A percentile compares a stretch with the other conserved stretches of the same genome.
phyloP scores from a whole-genome alignment of 1,284 basidiomycete genomes.

The Cerrena zonata region DNA sequence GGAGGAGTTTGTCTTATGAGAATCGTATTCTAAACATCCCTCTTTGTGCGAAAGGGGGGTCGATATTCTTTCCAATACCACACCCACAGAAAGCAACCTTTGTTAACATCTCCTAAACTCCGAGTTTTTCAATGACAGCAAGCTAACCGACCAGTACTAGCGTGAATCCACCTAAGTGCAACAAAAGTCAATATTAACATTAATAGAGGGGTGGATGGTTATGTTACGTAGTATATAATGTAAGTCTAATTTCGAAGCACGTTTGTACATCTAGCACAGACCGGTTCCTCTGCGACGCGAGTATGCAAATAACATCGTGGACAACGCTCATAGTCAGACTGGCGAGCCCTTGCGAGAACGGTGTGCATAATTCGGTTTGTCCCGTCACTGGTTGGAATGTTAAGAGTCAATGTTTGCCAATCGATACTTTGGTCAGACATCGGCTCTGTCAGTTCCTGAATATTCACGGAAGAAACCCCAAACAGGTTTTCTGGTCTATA shows the following conservation, averaged over 20 bases:
- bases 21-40: too few species aligned
- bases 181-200: too few species aligned
- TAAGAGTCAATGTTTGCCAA: not conserved
- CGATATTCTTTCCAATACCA: too few species aligned
- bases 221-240: too few species aligned
- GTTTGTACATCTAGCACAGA: slow-evolving; percentile 2
- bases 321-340: not conserved
- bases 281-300: not conserved
- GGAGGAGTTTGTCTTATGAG: too few species aligned
- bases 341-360: not conserved
- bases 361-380: not conserved
- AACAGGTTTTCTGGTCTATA: not conserved
- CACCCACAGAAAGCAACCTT: too few species aligned
- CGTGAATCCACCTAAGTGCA: too few species aligned
- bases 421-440: not conserved
- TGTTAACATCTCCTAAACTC: too few species aligned
- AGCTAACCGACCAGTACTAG: too few species aligned
- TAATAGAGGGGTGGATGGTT: too few species aligned
- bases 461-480: not conserved
- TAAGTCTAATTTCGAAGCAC: not conserved
- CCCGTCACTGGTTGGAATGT: not conserved
- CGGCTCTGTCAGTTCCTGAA: not conserved
- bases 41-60: too few species aligned
- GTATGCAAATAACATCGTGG: slow-evolving; percentile 5
- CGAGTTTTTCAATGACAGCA: too few species aligned